Conservation (phyloP, 2,329 filamentous ascomycete species). For the Paraphaeosphaeria minitans region DNA sequence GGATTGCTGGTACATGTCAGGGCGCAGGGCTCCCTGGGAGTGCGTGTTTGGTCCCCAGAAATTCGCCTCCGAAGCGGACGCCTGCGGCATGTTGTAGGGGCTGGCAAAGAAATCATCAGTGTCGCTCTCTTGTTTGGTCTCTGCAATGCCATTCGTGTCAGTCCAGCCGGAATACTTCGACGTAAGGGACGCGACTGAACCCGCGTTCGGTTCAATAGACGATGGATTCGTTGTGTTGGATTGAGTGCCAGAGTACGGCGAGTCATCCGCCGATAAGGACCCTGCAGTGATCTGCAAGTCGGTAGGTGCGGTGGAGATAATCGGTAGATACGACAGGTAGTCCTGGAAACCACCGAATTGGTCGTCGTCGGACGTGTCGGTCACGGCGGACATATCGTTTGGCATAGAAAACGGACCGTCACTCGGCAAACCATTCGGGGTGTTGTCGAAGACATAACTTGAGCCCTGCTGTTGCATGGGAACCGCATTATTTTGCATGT, state of each 20-base stretch:
- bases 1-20: conserved; percentile 43
- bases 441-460: conserved; percentile 31
- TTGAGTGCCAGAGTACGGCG: conserved; percentile 43
- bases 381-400: conserved; percentile 27
- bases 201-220: conserved; percentile 36
- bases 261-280: conserved; percentile 40
- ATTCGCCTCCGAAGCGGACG: conserved; percentile 39
- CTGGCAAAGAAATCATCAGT: conserved; percentile 36
- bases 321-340: conserved; percentile 35
- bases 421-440: conserved; percentile 26
- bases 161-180: conserved; percentile 47
- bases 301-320: conserved; percentile 27
- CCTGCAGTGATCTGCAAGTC: conserved; percentile 39
- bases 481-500: conserved; percentile 36
- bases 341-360: conserved; percentile 33
- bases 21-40: conserved; percentile 30
- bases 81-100: conserved; percentile 37
- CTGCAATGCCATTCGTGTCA: conserved; percentile 30
- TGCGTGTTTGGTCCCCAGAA: conserved; percentile 35
- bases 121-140: conserved; percentile 33
- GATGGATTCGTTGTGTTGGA: conserved; percentile 39
- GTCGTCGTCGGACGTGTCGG: conserved; percentile 29
- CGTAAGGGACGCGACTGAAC: conserved; percentile 43
- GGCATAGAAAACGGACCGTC: conserved; percentile 33
- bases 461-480: conserved; percentile 31